Conservation (phyloP, 2,329 filamentous ascomycete genomes). For the Dactylellina cionopaga region DNA sequence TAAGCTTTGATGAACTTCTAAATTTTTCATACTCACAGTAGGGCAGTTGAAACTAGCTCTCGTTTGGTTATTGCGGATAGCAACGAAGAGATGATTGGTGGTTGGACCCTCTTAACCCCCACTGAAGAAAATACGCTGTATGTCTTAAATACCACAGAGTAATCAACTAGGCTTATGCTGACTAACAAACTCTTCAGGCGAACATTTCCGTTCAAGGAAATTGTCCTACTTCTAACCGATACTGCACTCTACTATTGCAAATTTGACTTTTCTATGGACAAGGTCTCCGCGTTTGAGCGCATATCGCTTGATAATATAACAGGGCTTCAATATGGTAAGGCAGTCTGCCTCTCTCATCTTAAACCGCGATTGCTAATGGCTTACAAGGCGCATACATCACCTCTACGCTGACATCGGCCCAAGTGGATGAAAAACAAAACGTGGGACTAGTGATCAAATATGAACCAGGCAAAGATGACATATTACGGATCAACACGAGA, state of each 20-base stretch:
- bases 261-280: conserved; percentile 95
- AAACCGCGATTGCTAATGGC: not conserved
- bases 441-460: conserved; percentile 86
- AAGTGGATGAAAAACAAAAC: conserved; percentile 81
- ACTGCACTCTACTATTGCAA: conserved; percentile 86
- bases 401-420: conserved; percentile 79
- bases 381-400: conserved; percentile 77
- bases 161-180: not conserved
- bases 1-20: not conserved
- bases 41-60: conserved; percentile 77
- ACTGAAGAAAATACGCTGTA: conserved; percentile 61
- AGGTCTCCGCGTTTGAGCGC: conserved; percentile 89
- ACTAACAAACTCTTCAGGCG: conserved; percentile 64
- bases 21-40: not conserved
- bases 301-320: conserved; percentile 79
- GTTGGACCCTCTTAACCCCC: conserved; percentile 88
- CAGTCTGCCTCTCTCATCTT: not conserved
- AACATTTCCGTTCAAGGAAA: conserved; percentile 82
- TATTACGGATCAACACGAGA: conserved; percentile 84
- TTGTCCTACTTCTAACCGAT: conserved; percentile 86
- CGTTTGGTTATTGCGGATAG: conserved; percentile 85
- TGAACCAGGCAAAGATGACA: conserved; percentile 72
- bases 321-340: conserved; percentile 74
- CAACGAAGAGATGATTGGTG: conserved; percentile 84
- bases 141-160: not conserved